Evolutionary conservation across 352 stramenopile species (phyloP).

Genomic region (Lagenidium giganteum): DNA sequence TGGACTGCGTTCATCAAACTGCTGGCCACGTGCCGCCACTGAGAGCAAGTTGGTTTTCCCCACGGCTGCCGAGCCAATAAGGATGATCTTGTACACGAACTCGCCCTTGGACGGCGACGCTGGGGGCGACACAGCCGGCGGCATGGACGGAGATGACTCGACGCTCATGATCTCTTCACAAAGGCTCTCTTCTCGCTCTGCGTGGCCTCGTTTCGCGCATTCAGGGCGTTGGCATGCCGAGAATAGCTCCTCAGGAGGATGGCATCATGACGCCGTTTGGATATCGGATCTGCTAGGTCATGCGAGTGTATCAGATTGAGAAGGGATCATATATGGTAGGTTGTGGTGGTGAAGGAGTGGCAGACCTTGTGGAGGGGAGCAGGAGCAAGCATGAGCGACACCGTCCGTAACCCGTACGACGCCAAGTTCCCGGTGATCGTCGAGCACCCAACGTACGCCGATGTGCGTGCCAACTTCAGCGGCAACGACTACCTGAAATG

Average conservation of each 20-base stretch:
- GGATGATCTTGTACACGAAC: conserved; percentile 56
- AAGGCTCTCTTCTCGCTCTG: neutral
- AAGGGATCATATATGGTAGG: conserved; percentile 1
- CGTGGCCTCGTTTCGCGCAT: neutral
- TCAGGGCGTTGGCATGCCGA: too few species aligned
- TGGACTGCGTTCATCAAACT: conserved; percentile 48
- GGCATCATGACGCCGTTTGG: conserved; percentile 9
- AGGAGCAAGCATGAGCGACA: conserved; percentile 36
- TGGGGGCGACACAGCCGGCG: conserved; percentile 21
- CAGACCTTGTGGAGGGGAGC: conserved; percentile 3
- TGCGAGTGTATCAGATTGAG: neutral
- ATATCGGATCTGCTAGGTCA: too few species aligned
- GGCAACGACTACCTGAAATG: conserved; percentile 58
- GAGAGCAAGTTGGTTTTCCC: conserved; percentile 62
- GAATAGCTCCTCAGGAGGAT: conserved; percentile 7
- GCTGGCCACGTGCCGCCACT: conserved; percentile 43
- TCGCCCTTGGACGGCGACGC: conserved; percentile 35
- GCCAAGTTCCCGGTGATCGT: conserved; percentile 76
- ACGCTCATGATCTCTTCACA: too few species aligned
- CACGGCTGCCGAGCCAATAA: conserved; percentile 56
- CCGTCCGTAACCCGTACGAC: conserved; percentile 38
- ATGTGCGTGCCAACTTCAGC: conserved; percentile 69
- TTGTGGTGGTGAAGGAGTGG: conserved; percentile 12
- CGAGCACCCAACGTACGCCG: conserved; percentile 69
- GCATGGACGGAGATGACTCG: neutral